phyloP scores from a whole-genome alignment of 352 stramenopile species.

The Globisporangium spinosum region DNA sequence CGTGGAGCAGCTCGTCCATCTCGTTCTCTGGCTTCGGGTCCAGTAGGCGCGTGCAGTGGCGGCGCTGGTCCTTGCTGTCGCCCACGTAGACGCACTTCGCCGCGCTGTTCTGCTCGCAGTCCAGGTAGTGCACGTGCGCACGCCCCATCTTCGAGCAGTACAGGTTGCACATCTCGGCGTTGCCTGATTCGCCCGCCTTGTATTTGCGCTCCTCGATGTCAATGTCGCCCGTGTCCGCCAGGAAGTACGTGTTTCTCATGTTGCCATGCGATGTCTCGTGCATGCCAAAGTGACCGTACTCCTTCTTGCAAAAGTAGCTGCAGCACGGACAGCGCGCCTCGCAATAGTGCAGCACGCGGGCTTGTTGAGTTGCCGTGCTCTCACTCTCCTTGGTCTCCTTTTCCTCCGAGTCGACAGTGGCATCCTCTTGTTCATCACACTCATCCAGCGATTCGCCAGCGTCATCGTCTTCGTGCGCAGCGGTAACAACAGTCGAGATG shows the following conservation, averaged over 20 bases:
- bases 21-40: constrained; percentile 47
- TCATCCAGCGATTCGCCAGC: constrained; percentile 6
- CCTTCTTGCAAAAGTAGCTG: constrained; percentile 74
- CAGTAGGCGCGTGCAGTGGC: constrained; percentile 52
- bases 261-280: constrained; percentile 76
- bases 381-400: neutral
- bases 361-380: neutral
- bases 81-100: constrained; percentile 46
- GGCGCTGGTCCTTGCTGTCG: constrained; percentile 43
- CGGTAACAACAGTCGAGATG: constrained; percentile 5
- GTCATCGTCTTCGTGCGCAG: constrained; percentile 12
- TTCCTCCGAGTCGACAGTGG: neutral
- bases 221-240: constrained; percentile 54
- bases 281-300: constrained; percentile 40
- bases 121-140: constrained; percentile 66
- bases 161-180: constrained; percentile 79
- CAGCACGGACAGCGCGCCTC: constrained; percentile 65
- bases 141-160: constrained; percentile 80
- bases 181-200: constrained; percentile 52
- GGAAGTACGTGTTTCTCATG: constrained; percentile 77
- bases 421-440: neutral
- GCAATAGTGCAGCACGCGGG: constrained; percentile 53
- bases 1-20: constrained; percentile 69
- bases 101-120: constrained; percentile 43
- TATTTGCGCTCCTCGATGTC: constrained; percentile 78